phyloP scores from a whole-genome alignment of 2,329 filamentous ascomycete species.

The Emericellopsis cladophorae region DNA sequence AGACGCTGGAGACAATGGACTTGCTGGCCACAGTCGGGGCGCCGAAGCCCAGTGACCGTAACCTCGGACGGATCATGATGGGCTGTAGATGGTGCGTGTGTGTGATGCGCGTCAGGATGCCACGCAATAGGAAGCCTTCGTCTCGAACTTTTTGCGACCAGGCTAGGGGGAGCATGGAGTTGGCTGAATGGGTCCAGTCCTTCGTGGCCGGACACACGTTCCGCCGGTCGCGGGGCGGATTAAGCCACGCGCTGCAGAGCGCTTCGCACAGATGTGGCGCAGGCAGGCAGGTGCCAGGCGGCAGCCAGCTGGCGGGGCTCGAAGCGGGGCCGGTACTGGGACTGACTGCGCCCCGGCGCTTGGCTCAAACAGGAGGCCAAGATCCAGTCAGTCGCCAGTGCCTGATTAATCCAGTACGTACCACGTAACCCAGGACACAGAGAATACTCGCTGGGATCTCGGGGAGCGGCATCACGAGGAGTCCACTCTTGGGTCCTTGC shows the following conservation, averaged over 20 bases:
- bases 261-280: too few relatives aligned
- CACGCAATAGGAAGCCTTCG: background rate
- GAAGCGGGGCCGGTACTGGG: too few relatives aligned
- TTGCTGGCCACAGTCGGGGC: conserved; percentile 17
- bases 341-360: too few relatives aligned
- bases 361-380: too few relatives aligned
- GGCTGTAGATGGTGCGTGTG: background rate
- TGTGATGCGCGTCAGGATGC: background rate
- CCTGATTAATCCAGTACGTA: too few relatives aligned
- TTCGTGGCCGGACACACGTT: background rate
- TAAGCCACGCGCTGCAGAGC: background rate
- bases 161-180: background rate
- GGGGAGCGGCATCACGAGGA: too few relatives aligned
- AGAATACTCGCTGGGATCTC: too few relatives aligned
- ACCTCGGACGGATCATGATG: conserved; percentile 37
- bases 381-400: too few relatives aligned
- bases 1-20: conserved; percentile 19
- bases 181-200: background rate
- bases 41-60: conserved; percentile 35
- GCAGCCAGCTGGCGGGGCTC: too few relatives aligned
- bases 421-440: too few relatives aligned
- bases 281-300: too few relatives aligned
- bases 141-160: conserved; percentile 3
- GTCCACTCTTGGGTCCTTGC: too few relatives aligned
- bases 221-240: background rate